Conservation (phyloP, 2,329 filamentous ascomycete genomes). For the Cercospora beticola region DNA sequence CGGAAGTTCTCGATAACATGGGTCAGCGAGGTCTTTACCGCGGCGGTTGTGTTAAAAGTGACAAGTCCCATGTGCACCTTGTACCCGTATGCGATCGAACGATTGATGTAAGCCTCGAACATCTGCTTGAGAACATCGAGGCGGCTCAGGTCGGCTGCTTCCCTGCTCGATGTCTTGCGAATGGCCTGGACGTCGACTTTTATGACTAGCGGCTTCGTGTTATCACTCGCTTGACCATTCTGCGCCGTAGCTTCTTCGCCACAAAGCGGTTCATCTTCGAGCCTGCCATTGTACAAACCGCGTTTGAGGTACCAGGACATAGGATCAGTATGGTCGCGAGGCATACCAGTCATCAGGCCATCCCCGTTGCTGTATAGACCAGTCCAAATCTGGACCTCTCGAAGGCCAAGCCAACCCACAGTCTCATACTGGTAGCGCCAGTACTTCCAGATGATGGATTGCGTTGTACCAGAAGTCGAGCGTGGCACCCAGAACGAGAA, state of each 20-base stretch:
- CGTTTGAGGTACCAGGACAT: conserved; percentile 20
- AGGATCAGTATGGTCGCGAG: not conserved
- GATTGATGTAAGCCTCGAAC: conserved; percentile 42
- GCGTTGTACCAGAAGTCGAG: conserved; percentile 10
- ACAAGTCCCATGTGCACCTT: conserved; percentile 41
- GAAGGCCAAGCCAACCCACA: not conserved
- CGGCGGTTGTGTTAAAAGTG: conserved; percentile 35
- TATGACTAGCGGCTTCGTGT: conserved; percentile 25
- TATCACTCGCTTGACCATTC: not conserved
- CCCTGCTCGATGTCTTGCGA: not conserved
- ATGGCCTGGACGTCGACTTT: conserved; percentile 19
- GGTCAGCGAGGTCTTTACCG: conserved; percentile 34
- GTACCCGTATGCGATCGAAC: conserved; percentile 41
- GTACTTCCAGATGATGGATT: conserved; percentile 29
- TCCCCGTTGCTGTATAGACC: conserved; percentile 21
- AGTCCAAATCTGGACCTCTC: conserved; percentile 15
- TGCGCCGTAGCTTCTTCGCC: not conserved
- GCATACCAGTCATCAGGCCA: conserved; percentile 3
- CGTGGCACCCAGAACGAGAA: conserved; percentile 33
- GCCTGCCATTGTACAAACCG: conserved; percentile 24
- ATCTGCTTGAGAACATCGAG: conserved; percentile 42
- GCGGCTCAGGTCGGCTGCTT: conserved; percentile 19
- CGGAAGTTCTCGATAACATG: conserved; percentile 42
- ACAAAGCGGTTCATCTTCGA: conserved; percentile 26
- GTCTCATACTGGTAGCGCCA: conserved; percentile 25